Percentiles rank a stretch among this genome's conserved stretches.
phyloP scores from a whole-genome alignment of 1,284 basidiomycete genomes.

The Fomitopsis betulina region DNA sequence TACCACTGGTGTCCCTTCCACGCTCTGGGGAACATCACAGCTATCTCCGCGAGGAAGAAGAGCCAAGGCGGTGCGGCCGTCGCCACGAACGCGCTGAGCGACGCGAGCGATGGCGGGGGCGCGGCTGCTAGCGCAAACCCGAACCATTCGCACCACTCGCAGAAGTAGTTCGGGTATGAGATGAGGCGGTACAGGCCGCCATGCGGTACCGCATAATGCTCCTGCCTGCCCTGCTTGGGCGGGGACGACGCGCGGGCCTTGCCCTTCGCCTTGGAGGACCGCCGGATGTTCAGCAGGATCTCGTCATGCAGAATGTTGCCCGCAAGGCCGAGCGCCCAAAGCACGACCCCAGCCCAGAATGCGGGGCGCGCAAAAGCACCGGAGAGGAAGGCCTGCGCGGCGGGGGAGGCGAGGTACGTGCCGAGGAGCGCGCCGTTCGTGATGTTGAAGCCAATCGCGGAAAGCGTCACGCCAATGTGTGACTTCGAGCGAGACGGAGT shows the following conservation, averaged over 20 bases:
- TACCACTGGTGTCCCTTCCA: constrained; percentile 83
- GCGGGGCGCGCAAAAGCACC: constrained; percentile 31
- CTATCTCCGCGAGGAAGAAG: constrained; percentile 69
- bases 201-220: constrained; percentile 78
- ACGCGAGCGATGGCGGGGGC: constrained; percentile 31
- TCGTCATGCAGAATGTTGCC: constrained; percentile 90
- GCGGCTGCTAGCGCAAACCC: constrained; percentile 72
- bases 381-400: constrained; percentile 38
- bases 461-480: constrained; percentile 63
- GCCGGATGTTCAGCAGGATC: constrained; percentile 72
- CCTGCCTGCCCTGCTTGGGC: constrained; percentile 21
- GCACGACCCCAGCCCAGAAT: constrained; percentile 59
- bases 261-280: constrained; percentile 37
- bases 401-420: constrained; percentile 58
- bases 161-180: constrained; percentile 92
- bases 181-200: constrained; percentile 77
- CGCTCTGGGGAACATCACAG: constrained; percentile 77
- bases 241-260: constrained; percentile 20
- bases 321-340: constrained; percentile 70
- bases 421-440: constrained; percentile 73
- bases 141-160: constrained; percentile 88
- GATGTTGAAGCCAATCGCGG: constrained; percentile 64
- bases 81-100: constrained; percentile 22
- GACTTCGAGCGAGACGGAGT: constrained; percentile 78
- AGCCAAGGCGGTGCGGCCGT: constrained; percentile 58